Evolutionary conservation across 2,329 filamentous ascomycete genomes (phyloP), one percentile per base, ranked within the genome.

Genomic region (Monosporascus sp.): DNA sequence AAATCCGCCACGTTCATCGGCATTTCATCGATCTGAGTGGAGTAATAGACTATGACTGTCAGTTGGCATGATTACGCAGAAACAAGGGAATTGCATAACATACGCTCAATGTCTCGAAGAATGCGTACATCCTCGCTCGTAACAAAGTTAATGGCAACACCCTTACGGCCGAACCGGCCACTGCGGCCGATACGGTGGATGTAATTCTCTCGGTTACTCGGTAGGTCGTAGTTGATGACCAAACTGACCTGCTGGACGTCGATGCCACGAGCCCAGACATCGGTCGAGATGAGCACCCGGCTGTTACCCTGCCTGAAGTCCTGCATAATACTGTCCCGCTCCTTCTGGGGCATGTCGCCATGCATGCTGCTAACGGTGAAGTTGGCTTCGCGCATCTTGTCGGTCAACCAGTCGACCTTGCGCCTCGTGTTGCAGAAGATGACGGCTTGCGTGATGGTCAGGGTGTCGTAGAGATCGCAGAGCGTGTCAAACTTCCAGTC

Each of bases 401-500:
- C 94, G 5, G 94, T 97, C 55, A 99, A 78, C 94, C 94, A 99
- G 72, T 99, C 94, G 50, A 99, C 94, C 88, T 99, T 99, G 72
- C 94, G 85, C 61, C 94, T 87, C 6, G 94, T 99, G 75, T 99
- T 99, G 82, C 94, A 99, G 81, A 99, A 99, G 70, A 99, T 99
- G 70, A 99, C 94, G 46, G 94, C 94, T 76, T 97, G 94, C 17
- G 94, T 97, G 68, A 99, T 97, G 51, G 94, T 99, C 45, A 99
- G 82, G 14, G 94, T 97, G 71, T 99, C 94, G 80, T 99, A 99
- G 53, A 99, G 86, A 75, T 99, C 94, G 73, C 91, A 97, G 5
- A 99, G 85, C 3, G 94, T 99, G 71, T 99, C 94, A 64, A 99
- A 96, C 73, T 99, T 99, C 94, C 94, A 99, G 70, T 97, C 94